phyloP scores from a whole-genome alignment of 2,329 filamentous ascomycete genomes.

The Aspergillus floridensis region DNA sequence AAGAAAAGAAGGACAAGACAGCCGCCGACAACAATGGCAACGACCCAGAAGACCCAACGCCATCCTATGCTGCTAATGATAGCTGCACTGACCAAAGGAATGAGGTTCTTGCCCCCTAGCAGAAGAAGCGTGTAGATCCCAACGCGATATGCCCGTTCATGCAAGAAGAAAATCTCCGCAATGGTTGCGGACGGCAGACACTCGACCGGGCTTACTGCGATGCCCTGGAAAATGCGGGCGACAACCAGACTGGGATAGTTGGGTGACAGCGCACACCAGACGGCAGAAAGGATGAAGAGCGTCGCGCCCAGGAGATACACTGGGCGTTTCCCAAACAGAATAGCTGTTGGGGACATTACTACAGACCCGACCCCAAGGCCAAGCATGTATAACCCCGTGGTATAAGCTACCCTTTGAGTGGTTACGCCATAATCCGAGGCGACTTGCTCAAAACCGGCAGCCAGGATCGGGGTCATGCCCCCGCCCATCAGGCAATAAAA shows the following conservation, averaged over 20 bases:
- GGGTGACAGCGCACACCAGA: slow-evolving; percentile 86
- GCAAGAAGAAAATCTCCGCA: slow-evolving; percentile 93
- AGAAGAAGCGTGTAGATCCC: slow-evolving; percentile 90
- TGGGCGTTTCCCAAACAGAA: slow-evolving; percentile 83
- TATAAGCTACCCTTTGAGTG: slow-evolving; percentile 73
- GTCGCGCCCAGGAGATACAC: slow-evolving; percentile 78
- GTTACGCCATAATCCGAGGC: slow-evolving; percentile 64
- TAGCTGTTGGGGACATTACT: slow-evolving; percentile 83
- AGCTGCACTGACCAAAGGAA: slow-evolving; percentile 81
- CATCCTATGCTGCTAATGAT: slow-evolving; percentile 76
- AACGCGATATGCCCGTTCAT: slow-evolving; percentile 87
- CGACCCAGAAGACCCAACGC: slow-evolving; percentile 91
- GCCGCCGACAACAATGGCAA: slow-evolving; percentile 74
- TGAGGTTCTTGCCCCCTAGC: slow-evolving; percentile 84
- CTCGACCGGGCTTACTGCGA: slow-evolving; percentile 86
- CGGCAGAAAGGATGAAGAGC: slow-evolving; percentile 70
- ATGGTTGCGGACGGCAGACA: slow-evolving; percentile 91
- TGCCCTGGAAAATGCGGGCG: slow-evolving; percentile 81
- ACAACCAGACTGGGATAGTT: slow-evolving; percentile 75
- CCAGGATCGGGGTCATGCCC: slow-evolving; percentile 85
- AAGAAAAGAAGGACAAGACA: slow-evolving; percentile 73
- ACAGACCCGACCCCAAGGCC: slow-evolving; percentile 83
- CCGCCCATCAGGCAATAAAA: slow-evolving; percentile 93
- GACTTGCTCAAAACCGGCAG: slow-evolving; percentile 84
- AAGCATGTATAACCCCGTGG: slow-evolving; percentile 92